Evolutionary conservation across 441 rosid species (phyloP).

Genomic region (Arabidopsis lyrata): DNA sequence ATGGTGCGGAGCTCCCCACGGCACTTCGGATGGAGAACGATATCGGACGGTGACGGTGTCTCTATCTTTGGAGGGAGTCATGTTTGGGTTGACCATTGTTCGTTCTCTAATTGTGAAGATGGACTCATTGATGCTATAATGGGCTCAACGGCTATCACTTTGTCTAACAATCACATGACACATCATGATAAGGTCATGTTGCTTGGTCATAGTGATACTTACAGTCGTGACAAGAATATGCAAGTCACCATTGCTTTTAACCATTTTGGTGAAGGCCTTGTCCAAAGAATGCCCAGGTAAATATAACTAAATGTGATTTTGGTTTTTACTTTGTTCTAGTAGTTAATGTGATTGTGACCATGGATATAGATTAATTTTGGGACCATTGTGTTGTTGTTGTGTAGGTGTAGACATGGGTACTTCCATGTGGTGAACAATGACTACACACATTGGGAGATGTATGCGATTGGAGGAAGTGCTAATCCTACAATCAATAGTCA

Average conservation of each 20-base stretch:
- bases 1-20: constrained; percentile 62
- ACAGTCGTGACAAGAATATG: constrained; percentile 57
- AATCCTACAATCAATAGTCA: constrained; percentile 80
- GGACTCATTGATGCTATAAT: constrained; percentile 60
- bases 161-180: constrained; percentile 53
- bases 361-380: constrained; percentile 6
- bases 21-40: constrained; percentile 62
- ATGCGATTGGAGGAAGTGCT: constrained; percentile 81
- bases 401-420: constrained; percentile 75
- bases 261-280: constrained; percentile 66
- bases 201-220: constrained; percentile 63
- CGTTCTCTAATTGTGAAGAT: constrained; percentile 58
- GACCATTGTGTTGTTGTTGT: constrained; percentile 25
- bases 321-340: background rate
- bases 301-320: background rate
- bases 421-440: constrained; percentile 84
- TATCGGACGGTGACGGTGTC: constrained; percentile 62
- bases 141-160: constrained; percentile 60
- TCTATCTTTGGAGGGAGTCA: constrained; percentile 56
- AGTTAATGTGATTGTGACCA: constrained; percentile 1
- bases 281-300: constrained; percentile 66
- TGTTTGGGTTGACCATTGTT: constrained; percentile 63
- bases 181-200: constrained; percentile 53
- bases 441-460: constrained; percentile 86
- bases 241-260: constrained; percentile 65